phyloP scores from a whole-genome alignment of 495 filamentous ascomycete species.

The Annulohypoxylon nitens region DNA sequence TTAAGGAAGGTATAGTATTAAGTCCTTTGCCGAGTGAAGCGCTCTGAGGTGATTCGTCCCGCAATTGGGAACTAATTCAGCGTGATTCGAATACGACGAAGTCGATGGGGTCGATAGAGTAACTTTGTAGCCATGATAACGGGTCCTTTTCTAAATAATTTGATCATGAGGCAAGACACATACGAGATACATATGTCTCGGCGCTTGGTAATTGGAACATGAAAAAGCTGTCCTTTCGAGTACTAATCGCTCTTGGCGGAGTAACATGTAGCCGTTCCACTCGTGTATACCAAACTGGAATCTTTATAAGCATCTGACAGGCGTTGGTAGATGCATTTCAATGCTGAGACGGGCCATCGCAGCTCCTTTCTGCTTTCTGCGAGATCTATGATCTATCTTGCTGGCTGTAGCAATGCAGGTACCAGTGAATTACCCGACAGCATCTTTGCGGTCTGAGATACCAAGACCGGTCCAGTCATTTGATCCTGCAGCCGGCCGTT shows the following conservation, averaged over 20 bases:
- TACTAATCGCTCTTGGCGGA: background rate
- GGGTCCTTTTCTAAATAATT: background rate
- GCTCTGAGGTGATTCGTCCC: constrained; percentile 9
- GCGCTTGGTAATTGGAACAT: constrained; percentile 12
- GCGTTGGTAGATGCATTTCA: constrained; percentile 12
- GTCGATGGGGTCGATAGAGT: background rate
- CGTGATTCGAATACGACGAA: constrained; percentile 13
- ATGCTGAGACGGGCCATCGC: constrained; percentile 31
- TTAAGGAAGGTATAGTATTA: background rate
- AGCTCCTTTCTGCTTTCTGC: constrained; percentile 36
- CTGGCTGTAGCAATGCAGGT: constrained; percentile 40
- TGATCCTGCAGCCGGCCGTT: constrained; percentile 40
- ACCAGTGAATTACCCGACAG: constrained; percentile 31
- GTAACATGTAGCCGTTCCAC: background rate
- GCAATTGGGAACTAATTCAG: background rate
- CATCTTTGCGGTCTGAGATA: constrained; percentile 20
- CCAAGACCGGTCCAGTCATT: constrained; percentile 28
- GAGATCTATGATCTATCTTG: constrained; percentile 46
- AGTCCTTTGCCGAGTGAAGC: constrained; percentile 25
- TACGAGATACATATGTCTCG: constrained; percentile 24
- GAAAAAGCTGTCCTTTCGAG: background rate
- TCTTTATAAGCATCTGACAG: constrained; percentile 15
- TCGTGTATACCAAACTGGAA: constrained; percentile 8
- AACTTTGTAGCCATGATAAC: background rate
- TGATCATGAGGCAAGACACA: constrained; percentile 10